phyloP scores from a whole-genome alignment of 139 green algal species.

The Pleodorina starrii region DNA sequence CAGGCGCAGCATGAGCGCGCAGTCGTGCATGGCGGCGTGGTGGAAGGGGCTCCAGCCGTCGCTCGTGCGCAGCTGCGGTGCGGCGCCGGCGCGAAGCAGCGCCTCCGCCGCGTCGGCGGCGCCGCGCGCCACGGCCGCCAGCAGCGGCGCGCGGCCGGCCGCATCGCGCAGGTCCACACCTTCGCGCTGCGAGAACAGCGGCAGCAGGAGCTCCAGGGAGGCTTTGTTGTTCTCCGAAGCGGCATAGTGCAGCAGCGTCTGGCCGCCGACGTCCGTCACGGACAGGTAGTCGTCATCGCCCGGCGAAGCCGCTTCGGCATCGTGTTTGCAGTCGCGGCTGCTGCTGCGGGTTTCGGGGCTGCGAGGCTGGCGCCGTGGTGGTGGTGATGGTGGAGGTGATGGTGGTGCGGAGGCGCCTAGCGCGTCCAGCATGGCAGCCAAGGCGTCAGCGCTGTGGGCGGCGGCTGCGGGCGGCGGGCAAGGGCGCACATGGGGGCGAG shows the following conservation, averaged over 20 bases:
- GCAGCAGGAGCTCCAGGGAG: constrained; percentile 23
- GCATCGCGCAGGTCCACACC: not conserved
- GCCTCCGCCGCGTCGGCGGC: not conserved
- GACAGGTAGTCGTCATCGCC: too few relatives aligned
- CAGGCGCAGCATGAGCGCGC: not conserved
- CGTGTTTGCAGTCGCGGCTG: too few relatives aligned
- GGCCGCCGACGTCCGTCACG: not conserved
- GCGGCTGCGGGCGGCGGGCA: too few relatives aligned
- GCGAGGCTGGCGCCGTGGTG: too few relatives aligned
- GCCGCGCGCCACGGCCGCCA: not conserved
- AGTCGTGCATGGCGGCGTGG: constrained; percentile 22
- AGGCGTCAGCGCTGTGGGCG: too few relatives aligned
- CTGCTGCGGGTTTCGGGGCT: too few relatives aligned
- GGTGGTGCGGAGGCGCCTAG: too few relatives aligned
- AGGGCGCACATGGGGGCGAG: too few relatives aligned
- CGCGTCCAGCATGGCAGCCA: too few relatives aligned
- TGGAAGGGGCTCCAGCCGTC: constrained; percentile 9
- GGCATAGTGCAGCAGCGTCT: constrained; percentile 43
- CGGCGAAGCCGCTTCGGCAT: too few relatives aligned
- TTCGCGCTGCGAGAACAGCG: not conserved
- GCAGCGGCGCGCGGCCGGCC: not conserved
- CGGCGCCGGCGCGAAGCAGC: not conserved
- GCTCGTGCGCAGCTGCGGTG: not conserved
- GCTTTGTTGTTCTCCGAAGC: not conserved
- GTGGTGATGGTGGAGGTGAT: too few relatives aligned